Evolutionary conservation across 805 yeast genomes (phyloP), one percentile per base, ranked within the genome.

Genomic region (Ogataea allantospora): DNA sequence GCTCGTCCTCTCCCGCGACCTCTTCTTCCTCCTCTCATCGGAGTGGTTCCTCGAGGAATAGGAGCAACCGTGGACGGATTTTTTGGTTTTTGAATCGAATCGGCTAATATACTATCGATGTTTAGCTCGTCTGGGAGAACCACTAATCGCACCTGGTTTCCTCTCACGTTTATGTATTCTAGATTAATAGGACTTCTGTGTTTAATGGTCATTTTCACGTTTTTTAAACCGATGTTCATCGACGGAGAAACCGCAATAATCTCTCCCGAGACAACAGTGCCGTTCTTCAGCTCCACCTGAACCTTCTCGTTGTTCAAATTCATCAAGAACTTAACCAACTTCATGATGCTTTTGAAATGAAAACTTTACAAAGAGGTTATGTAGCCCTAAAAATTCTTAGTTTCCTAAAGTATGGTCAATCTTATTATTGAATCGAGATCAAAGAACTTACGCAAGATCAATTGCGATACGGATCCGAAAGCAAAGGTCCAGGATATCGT

Each of bases 231-330:
- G 30, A 89, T 79, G 62, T 89, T 89, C 98, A 89, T 89, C 46
- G 84, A 75, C 18, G 96, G 96, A 3, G 95, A 72, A 27, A 93
- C 95, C 6, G 88, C 77, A 27, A 83, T 77, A 17, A 91, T 68
- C 10, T 89, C 85, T 0, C 98, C 98, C 52, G 84, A 77, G 5
- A 91, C 76, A 5, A 86, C 73, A 4, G 91, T 85, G 26, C 97
- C 97, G 62, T 91, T 88, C 60, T 89, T 91, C 54, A 91, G 68
- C 59, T 89, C 98, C 13, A 89, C 84, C 35, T 91, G 88, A 2
- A 91, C 91, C 34, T 88, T 80, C 63, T 88, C 97, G 40, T 83
- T 80, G 25, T 82, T 77, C 54, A 91, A 67, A 54, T 88, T 88
- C 86, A 86, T 86, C 43, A 91, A 67, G 59, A 91, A 88, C 44